These are phyloP conservation scores for Claviceps pazoutovae DNA, from an alignment of 2,329 filamentous ascomycete genomes.

Conservation along the genomic window DNA sequence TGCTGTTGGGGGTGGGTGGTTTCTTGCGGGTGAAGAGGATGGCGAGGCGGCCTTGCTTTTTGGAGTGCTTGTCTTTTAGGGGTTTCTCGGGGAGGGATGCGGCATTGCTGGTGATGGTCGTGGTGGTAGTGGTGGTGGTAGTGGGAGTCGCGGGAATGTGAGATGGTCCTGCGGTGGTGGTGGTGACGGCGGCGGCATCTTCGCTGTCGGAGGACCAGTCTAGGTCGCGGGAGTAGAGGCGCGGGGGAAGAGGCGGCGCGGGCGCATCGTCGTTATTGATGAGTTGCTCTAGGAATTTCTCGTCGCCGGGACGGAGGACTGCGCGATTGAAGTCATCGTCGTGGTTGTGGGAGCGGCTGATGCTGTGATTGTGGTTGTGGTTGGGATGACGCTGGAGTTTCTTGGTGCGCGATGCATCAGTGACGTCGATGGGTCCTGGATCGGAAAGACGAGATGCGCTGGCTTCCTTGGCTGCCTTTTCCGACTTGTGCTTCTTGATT, in stretches of 20 bases:
- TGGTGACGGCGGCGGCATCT: constrained; percentile 8
- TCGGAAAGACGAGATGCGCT: constrained; percentile 9
- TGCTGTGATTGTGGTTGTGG: neutral
- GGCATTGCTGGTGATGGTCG: constrained; percentile 16
- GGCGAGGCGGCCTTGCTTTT: constrained; percentile 22
- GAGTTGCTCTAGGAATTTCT: constrained; percentile 42
- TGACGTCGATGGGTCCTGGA: constrained; percentile 1
- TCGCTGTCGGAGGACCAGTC: constrained; percentile 28
- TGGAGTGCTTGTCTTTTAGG: constrained; percentile 15
- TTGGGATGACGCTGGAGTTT: neutral
- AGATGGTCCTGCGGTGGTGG: constrained; percentile 12
- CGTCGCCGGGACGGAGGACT: constrained; percentile 42
- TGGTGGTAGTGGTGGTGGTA: neutral
- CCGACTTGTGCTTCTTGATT: constrained; percentile 42
- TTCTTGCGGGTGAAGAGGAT: constrained; percentile 23
- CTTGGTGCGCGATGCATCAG: constrained; percentile 1
- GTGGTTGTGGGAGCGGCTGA: constrained; percentile 7
- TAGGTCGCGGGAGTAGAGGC: constrained; percentile 34
- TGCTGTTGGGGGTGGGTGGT: constrained; percentile 23
- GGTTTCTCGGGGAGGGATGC: too few species aligned
- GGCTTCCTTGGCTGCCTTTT: constrained; percentile 25
- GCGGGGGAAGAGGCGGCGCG: constrained; percentile 42
- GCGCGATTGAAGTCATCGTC: constrained; percentile 16
- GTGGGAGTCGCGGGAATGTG: constrained; percentile 5
- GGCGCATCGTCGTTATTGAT: constrained; percentile 29